Conservation (phyloP, 108 stramenopile species). For the Aurantiochytrium sp. region DNA sequence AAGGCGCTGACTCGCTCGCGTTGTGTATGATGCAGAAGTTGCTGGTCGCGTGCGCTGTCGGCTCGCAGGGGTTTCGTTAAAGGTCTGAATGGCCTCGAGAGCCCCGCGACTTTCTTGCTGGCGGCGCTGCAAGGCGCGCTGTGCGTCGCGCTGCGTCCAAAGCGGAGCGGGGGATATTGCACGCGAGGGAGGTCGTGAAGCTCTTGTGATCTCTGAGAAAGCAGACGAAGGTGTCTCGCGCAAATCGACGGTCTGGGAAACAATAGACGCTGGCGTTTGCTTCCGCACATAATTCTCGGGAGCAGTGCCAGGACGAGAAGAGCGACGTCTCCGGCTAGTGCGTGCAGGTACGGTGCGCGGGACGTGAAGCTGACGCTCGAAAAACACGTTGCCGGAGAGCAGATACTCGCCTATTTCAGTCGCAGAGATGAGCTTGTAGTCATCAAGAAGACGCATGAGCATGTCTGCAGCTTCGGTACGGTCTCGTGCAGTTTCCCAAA, state of each 20-base stretch:
- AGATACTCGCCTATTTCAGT: slow-evolving; percentile 12
- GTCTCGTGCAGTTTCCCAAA: background rate
- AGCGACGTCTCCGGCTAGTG: too few relatives aligned
- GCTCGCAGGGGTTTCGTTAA: too few relatives aligned
- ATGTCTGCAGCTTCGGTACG: slow-evolving; percentile 21
- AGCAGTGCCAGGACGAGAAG: too few relatives aligned
- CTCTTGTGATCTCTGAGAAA: too few relatives aligned
- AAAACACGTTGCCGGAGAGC: background rate
- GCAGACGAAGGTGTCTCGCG: too few relatives aligned
- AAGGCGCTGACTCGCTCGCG: too few relatives aligned
- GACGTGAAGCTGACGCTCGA: background rate
- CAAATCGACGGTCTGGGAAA: too few relatives aligned
- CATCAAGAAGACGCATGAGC: slow-evolving; percentile 19
- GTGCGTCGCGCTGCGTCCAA: background rate
- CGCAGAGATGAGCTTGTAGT: slow-evolving; percentile 7
- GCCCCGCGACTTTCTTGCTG: background rate
- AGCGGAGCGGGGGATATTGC: background rate
- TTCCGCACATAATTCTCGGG: too few relatives aligned
- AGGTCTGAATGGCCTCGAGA: background rate
- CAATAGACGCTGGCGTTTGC: too few relatives aligned
- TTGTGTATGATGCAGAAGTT: too few relatives aligned
- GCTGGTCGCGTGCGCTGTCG: too few relatives aligned
- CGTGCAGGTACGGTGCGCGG: background rate
- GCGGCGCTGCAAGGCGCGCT: background rate
- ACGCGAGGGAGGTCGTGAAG: too few relatives aligned